These are phyloP conservation scores for Saprolegnia diclina DNA, from an alignment of 352 stramenopile genomes.

Conservation along the genomic window DNA sequence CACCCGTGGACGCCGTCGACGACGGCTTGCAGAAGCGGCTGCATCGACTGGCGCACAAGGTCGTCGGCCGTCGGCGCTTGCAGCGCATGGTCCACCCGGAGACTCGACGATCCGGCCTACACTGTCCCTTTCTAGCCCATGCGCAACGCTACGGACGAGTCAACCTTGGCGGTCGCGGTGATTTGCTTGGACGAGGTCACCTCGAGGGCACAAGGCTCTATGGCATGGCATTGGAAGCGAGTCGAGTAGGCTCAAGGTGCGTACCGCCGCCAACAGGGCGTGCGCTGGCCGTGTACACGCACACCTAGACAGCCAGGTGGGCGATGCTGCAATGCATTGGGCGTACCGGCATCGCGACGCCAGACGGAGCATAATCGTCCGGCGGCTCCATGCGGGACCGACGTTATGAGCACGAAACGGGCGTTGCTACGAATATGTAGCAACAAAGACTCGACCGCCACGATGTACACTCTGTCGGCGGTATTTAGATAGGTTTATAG, in stretches of 20 bases:
- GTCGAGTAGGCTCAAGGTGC: neutral
- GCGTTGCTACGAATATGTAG: too few relatives aligned
- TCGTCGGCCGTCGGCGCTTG: slow-evolving; percentile 38
- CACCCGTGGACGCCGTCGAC: slow-evolving; percentile 51
- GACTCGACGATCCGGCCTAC: too few relatives aligned
- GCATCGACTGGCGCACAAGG: slow-evolving; percentile 43
- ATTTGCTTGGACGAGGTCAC: too few relatives aligned
- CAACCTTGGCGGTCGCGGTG: too few relatives aligned
- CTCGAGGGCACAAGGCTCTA: neutral
- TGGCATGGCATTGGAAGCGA: neutral
- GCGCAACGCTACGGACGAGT: too few relatives aligned
- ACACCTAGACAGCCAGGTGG: neutral
- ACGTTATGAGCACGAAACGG: neutral
- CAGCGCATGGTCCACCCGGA: slow-evolving; percentile 37
- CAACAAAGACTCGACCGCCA: too few relatives aligned
- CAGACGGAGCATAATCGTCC: slow-evolving; percentile 14
- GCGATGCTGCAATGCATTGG: neutral
- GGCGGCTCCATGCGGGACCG: slow-evolving; percentile 6
- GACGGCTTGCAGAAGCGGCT: slow-evolving; percentile 37
- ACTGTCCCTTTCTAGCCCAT: too few relatives aligned
- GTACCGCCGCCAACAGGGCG: neutral
- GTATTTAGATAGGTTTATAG: too few relatives aligned
- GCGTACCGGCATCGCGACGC: slow-evolving; percentile 9
- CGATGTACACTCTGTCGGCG: too few relatives aligned
- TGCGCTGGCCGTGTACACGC: neutral